These are phyloP conservation scores for Guadua angustifolia DNA, from an alignment of 176 grass and related monocot genomes.

Conservation along the genomic window DNA sequence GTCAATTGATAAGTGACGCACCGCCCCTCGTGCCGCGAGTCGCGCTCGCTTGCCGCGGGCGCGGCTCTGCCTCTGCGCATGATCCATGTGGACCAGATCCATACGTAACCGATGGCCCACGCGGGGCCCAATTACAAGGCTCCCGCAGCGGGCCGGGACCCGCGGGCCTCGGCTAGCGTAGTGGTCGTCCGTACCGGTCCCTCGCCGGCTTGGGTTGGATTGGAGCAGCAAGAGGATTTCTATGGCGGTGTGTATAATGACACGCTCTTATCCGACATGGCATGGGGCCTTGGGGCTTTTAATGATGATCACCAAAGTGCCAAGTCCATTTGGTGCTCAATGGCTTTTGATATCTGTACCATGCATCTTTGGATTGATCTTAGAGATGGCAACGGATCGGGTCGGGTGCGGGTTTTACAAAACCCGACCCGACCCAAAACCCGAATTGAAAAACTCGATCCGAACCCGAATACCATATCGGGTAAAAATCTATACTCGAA, in stretches of 20 bases:
- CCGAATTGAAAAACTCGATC: too few species aligned
- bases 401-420: too few species aligned
- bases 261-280: constrained; percentile 28
- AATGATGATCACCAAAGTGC: background rate
- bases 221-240: background rate
- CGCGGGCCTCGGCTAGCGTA: too few species aligned
- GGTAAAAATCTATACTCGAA: too few species aligned
- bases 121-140: background rate
- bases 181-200: background rate
- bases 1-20: background rate
- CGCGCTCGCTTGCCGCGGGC: background rate
- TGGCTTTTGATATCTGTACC: background rate
- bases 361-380: background rate
- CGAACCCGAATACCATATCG: too few species aligned
- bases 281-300: background rate
- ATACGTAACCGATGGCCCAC: background rate
- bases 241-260: background rate
- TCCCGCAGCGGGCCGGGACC: background rate
- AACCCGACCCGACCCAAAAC: too few species aligned
- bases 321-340: constrained; percentile 5
- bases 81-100: background rate
- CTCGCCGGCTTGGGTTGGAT: background rate
- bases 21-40: background rate
- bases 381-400: too few species aligned
- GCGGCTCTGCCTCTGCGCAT: background rate